A percentile compares a stretch with the other conserved stretches of the same genome.
Evolutionary conservation across 2,329 filamentous ascomycete genomes (phyloP).

Genomic region (Colletotrichum shisoi): DNA sequence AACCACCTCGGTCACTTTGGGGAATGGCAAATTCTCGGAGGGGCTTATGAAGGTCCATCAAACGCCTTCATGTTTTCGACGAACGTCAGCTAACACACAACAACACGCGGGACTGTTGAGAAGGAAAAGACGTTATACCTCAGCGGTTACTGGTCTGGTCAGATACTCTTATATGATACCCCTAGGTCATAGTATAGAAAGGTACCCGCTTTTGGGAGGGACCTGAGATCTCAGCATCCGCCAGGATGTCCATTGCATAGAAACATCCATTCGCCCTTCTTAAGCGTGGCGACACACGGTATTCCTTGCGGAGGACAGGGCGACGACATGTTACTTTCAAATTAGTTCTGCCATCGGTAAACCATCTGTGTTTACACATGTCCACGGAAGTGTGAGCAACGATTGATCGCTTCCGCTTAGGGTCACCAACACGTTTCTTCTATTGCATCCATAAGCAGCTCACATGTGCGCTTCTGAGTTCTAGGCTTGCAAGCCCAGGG

Average conservation of each 20-base stretch:
- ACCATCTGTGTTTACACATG: not conserved
- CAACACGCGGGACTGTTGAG: not conserved
- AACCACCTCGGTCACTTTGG: constrained; percentile 38
- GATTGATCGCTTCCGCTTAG: not conserved
- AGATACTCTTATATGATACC: constrained; percentile 14
- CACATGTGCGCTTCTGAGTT: constrained; percentile 30
- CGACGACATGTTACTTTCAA: not conserved
- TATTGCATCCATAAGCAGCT: constrained; percentile 26
- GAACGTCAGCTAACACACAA: not conserved
- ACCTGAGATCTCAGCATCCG: not conserved
- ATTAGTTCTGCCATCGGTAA: not conserved
- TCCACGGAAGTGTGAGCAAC: not conserved
- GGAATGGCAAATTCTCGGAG: not conserved
- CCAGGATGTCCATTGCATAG: not conserved
- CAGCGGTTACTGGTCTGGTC: not conserved
- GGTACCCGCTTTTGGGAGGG: not conserved
- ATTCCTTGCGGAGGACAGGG: not conserved
- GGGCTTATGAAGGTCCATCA: not conserved
- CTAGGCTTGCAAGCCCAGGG: not conserved
- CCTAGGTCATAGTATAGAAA: constrained; percentile 9
- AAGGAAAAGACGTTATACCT: not conserved
- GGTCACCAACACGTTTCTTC: constrained; percentile 12
- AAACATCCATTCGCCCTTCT: not conserved
- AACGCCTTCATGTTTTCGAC: not conserved
- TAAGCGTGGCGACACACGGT: not conserved